phyloP scores from a whole-genome alignment of 495 filamentous ascomycete species.

The Penicilliopsis zonata region DNA sequence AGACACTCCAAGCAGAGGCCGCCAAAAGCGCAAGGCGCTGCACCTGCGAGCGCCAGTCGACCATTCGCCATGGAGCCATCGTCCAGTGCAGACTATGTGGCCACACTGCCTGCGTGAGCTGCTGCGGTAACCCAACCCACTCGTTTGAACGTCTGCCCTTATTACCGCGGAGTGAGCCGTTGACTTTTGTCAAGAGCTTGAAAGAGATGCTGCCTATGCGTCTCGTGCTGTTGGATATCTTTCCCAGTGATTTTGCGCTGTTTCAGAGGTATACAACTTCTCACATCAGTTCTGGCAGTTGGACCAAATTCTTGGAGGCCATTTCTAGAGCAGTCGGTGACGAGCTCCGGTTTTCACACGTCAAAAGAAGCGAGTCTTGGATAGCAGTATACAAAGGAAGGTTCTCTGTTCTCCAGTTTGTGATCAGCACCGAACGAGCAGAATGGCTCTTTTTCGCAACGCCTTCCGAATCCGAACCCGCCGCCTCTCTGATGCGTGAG shows the following conservation, averaged over 20 bases:
- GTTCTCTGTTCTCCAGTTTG: slow-evolving; percentile 34
- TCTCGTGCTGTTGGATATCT: slow-evolving; percentile 25
- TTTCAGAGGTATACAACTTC: slow-evolving; percentile 6
- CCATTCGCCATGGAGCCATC: slow-evolving; percentile 22
- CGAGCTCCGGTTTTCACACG: slow-evolving; percentile 31
- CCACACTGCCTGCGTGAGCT: slow-evolving; percentile 44
- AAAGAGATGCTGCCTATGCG: slow-evolving; percentile 35
- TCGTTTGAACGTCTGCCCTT: slow-evolving; percentile 19
- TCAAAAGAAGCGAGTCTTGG: slow-evolving; percentile 40
- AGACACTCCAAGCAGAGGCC: slow-evolving; percentile 11
- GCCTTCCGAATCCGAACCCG: slow-evolving; percentile 18
- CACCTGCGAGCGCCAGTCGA: slow-evolving; percentile 42
- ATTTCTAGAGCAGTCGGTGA: slow-evolving; percentile 20
- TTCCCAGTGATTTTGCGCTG: slow-evolving; percentile 10
- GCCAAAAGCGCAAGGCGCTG: slow-evolving; percentile 35
- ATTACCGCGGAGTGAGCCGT: slow-evolving; percentile 25
- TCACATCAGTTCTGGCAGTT: slow-evolving; percentile 8
- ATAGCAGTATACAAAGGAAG: slow-evolving; percentile 38
- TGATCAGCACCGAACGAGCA: slow-evolving; percentile 23
- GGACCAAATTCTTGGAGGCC: slow-evolving; percentile 24
- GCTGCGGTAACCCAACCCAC: slow-evolving; percentile 46
- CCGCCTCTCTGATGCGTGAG: slow-evolving; percentile 28
- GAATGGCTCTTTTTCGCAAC: slow-evolving; percentile 47
- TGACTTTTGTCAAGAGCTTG: slow-evolving; percentile 34
- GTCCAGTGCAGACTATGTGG: slow-evolving; percentile 39